Base-by-base conservation (phyloP, 129 eudicot genomes). In the Mikania micrantha region DNA sequence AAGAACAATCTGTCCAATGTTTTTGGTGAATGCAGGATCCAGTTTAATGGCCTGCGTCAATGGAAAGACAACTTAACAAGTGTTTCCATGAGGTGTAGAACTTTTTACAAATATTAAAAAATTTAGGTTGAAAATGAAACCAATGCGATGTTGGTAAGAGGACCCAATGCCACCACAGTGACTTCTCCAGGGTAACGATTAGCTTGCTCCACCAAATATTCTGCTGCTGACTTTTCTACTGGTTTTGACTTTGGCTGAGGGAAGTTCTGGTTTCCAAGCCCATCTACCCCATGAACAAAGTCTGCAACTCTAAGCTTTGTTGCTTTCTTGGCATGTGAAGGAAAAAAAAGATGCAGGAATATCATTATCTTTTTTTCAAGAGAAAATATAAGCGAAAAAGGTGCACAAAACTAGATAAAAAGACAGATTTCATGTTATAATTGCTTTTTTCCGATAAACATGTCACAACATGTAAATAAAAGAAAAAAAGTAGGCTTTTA, bases 211-310 rank as follows among this genome's bases (percentile, higher is more conserved):
- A 80, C 71, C 8, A 94, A 85, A 85, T 85, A 94, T 45, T 85
- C 90, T 2, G 83, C 88, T n/a, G 97, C 99, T 66, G 93, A 86
- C 73, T 79, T 83, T 58, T 83, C 96, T 52, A 94, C 83, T 27
- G 95, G 84, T 80, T 85, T 88, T 64, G 95, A 90, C 38, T 83
- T 82, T 28, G 99, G 99, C 19, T 93, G 87, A 75, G 99, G 95
- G 47, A 94, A 94, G 78, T 89, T 94, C 79, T 94, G 99, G 76
- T 94, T 94, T 74, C 99, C 99, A 74, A 94, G 89, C 58, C 99
- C 99, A 80, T 94, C 99, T 21, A 81, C 71, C 36, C 99, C 99
- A 74, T 94, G 99, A 60, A 87, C 96, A 76, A 90, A 87, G 81
- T 87, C 88, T 73, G 97, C 95, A 79, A 94, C 85, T 21, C 99